Evolutionary conservation across 208 protist species (phyloP), one percentile per base, ranked within the genome.

Genomic region (Trypanosoma grayi): DNA sequence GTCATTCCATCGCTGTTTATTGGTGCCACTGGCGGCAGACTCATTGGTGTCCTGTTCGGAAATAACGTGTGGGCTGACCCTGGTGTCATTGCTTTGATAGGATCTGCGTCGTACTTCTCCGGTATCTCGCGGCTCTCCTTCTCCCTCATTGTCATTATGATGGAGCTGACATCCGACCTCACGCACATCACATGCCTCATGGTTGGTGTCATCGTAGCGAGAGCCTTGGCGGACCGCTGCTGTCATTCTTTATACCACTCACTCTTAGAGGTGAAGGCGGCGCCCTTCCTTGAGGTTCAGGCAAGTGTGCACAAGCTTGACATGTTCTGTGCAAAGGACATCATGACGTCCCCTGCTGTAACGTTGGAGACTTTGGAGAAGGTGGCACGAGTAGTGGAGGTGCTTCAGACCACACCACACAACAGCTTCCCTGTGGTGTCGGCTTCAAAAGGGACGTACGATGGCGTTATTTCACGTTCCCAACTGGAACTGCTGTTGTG

Each of bases 401-500:
- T 76, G 13, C 58, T 95, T 4, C 71, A 78, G 22, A 73, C 75
- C 27, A 83, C 70, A 37, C 70, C 30, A 45, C 87, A 97, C 71
- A 92, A 95, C 57, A 83, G 72, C 51, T 97, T 97, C 43, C 90
- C 93, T 16, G 79, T 96, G 0, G 73, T 97, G 6, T 72, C 66
- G 40, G 60, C 28, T 34, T 60, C 36, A 44, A 67, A 31, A n/a
- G 65, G 46, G 44, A 84, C 62, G 13, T 79, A 87, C 41, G 53
- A 67, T 13, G 79, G 80, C 16, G 58, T 84, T 41, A 72, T 86
- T 30, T 78, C 80, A 1, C 67, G 78, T 31, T 68, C 53, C 2
- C 77, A 85, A 56, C 57, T 90, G 57, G 60, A 81, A 60, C 60
- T 77, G 5, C 59, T 85, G n/a, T 59, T 90, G 57, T 84, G 75